Evolutionary conservation across 1,284 basidiomycete genomes (phyloP).

Genomic region (Malassezia equina): DNA sequence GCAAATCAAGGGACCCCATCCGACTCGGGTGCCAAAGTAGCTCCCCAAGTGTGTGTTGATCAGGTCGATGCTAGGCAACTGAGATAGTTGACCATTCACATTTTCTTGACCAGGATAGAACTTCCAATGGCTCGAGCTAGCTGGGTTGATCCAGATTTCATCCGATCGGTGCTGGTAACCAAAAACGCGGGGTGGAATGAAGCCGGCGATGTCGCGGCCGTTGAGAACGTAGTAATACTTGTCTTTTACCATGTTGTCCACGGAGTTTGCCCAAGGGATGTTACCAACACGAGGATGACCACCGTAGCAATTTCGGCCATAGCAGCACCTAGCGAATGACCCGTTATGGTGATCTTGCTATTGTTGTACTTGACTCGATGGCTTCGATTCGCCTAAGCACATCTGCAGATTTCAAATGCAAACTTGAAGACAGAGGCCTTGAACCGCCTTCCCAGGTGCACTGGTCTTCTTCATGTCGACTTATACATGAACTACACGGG

Average conservation of each 20-base stretch:
- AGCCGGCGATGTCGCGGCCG: constrained; percentile 10
- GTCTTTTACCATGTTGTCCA: constrained; percentile 7
- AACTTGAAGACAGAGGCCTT: neutral
- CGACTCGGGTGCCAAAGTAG: neutral
- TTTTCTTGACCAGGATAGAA: no score
- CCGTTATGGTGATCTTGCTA: constrained; percentile 12
- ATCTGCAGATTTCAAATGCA: neutral
- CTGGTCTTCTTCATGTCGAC: neutral
- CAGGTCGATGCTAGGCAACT: neutral
- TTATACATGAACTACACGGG: neutral
- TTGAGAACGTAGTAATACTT: constrained; percentile 13
- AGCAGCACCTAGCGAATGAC: constrained; percentile 15
- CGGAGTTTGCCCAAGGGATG: constrained; percentile 12
- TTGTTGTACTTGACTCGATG: neutral
- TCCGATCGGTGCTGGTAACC: constrained; percentile 1
- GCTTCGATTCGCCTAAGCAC: neutral
- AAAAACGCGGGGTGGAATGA: constrained; percentile 13
- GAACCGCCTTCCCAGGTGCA: neutral
- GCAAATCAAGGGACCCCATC: neutral
- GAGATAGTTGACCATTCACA: neutral
- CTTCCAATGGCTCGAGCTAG: no score
- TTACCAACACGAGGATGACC: constrained; percentile 22
- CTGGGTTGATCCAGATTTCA: no score
- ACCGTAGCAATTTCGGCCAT: neutral
- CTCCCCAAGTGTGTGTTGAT: no score